These are phyloP conservation scores for Aspergillus oerlinghausenensis DNA, from an alignment of 2,329 filamentous ascomycete species.

Conservation along the genomic window DNA sequence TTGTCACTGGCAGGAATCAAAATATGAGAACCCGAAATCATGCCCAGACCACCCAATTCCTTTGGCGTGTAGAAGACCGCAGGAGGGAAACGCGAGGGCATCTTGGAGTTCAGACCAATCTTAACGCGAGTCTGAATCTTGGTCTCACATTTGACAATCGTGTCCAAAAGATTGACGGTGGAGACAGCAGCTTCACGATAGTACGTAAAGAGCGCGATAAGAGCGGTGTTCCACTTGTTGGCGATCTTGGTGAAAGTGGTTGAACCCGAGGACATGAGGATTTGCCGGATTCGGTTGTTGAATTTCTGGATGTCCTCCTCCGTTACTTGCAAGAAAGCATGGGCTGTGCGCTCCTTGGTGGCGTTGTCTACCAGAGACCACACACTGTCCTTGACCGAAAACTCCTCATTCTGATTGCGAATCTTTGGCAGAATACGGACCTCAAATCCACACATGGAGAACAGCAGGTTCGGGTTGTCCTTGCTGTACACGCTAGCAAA, in stretches of 20 bases:
- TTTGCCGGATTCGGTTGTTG: slow-evolving; percentile 97
- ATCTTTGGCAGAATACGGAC: slow-evolving; percentile 94
- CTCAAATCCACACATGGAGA: slow-evolving; percentile 97
- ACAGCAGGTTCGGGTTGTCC: slow-evolving; percentile 94
- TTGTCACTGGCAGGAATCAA: slow-evolving; percentile 96
- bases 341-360: slow-evolving; percentile 92
- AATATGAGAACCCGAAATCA: slow-evolving; percentile 98
- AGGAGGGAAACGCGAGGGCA: slow-evolving; percentile 97
- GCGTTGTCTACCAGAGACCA: slow-evolving; percentile 97
- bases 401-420: slow-evolving; percentile 92
- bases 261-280: slow-evolving; percentile 98
- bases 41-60: slow-evolving; percentile 91
- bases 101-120: slow-evolving; percentile 98
- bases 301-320: slow-evolving; percentile 98
- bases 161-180: slow-evolving; percentile 88
- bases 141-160: slow-evolving; percentile 98
- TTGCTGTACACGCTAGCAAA: slow-evolving; percentile 97
- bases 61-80: slow-evolving; percentile 99
- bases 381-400: slow-evolving; percentile 94
- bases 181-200: slow-evolving; percentile 97
- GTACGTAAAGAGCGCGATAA: slow-evolving; percentile 97
- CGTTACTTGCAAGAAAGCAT: slow-evolving; percentile 95
- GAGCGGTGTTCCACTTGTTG: slow-evolving; percentile 98
- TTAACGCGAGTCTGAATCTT: slow-evolving; percentile 99
- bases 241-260: slow-evolving; percentile 99